Evolutionary conservation across 306 rosid species (phyloP).

Genomic region (Vicia sativa): DNA sequence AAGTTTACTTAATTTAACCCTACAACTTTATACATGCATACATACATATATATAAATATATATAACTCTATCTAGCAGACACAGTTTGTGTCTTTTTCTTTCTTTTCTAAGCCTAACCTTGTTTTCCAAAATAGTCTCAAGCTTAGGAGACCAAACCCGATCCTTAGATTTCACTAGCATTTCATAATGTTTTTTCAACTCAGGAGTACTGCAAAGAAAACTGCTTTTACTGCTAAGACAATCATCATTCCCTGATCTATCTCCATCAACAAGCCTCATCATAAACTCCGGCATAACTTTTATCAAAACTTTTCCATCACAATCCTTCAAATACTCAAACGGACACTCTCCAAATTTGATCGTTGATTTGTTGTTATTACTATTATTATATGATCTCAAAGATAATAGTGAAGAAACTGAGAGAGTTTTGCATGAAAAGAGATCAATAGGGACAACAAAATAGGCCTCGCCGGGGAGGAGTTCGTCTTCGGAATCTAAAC

Average conservation of each 20-base stretch:
- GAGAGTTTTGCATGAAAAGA: slow-evolving; percentile 44
- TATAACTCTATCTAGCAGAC: neutral
- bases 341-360: slow-evolving; percentile 58
- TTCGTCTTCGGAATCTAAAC: slow-evolving; percentile 54
- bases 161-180: slow-evolving; percentile 73
- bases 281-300: slow-evolving; percentile 80
- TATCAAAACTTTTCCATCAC: slow-evolving; percentile 59
- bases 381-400: slow-evolving; percentile 36
- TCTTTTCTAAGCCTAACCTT: slow-evolving; percentile 63
- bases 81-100: slow-evolving; percentile 33
- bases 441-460: slow-evolving; percentile 68
- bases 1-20: no score
- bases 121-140: slow-evolving; percentile 74
- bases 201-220: slow-evolving; percentile 77
- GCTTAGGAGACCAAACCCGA: slow-evolving; percentile 83
- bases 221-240: slow-evolving; percentile 6
- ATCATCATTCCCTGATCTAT: slow-evolving; percentile 15
- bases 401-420: slow-evolving; percentile 56
- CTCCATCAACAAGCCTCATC: slow-evolving; percentile 45
- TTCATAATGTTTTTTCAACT: slow-evolving; percentile 75
- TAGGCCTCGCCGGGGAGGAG: slow-evolving; percentile 64
- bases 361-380: neutral
- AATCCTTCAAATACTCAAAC: slow-evolving; percentile 62
- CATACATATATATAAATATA: no score
- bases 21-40: no score